These are phyloP conservation scores for Pyrus betulifolia DNA, from an alignment of 306 rosid species.

Conservation along the genomic window DNA sequence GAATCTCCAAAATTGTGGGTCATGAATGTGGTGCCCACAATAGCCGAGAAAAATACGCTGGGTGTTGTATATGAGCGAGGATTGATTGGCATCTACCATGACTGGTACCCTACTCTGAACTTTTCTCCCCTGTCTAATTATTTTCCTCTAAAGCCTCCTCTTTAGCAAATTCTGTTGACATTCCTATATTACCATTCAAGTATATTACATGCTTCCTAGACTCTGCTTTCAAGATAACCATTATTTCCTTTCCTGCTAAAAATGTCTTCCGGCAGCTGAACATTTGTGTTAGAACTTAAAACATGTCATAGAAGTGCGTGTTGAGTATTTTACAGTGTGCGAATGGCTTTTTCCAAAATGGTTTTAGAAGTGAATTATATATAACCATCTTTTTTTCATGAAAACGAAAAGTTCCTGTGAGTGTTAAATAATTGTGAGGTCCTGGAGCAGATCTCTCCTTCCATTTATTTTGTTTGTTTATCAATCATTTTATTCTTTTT, in stretches of 20 bases:
- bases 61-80: constrained; percentile 78
- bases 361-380: neutral
- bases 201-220: neutral
- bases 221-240: neutral
- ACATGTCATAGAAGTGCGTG: neutral
- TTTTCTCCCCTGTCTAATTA: neutral
- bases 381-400: neutral
- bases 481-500: neutral
- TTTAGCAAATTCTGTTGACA: neutral
- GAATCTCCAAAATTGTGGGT: constrained; percentile 81
- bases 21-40: constrained; percentile 90
- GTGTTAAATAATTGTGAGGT: neutral
- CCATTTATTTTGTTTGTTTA: neutral
- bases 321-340: neutral
- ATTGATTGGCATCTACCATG: constrained; percentile 86
- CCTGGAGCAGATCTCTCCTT: neutral
- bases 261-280: neutral
- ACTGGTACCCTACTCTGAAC: constrained; percentile 51
- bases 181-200: neutral
- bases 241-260: neutral
- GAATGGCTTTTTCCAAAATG: neutral
- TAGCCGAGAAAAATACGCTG: constrained; percentile 66
- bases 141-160: neutral
- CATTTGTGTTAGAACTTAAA: neutral
- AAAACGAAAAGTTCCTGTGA: neutral